Percentiles rank a stretch among this genome's conserved stretches.
Conservation (phyloP, 129 eudicot species). For the Chrysanthemum lavandulifolium region DNA sequence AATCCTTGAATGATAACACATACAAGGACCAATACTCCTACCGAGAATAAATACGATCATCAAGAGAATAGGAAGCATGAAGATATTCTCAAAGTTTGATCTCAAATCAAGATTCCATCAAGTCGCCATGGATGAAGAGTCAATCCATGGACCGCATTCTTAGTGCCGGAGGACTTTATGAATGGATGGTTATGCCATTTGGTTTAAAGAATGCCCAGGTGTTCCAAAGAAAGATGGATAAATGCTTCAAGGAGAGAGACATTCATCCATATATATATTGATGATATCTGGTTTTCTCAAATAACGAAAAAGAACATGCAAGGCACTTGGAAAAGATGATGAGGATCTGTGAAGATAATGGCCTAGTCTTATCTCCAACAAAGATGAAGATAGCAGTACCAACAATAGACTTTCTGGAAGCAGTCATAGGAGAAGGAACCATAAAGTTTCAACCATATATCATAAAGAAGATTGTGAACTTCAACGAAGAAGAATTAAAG, state of each 20-base stretch:
- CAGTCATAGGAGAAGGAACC: neutral
- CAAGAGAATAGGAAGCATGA: no score
- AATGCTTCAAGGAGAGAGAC: neutral
- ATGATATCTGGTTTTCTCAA: neutral
- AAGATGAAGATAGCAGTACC: no score
- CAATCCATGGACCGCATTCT: no score
- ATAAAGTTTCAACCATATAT: neutral
- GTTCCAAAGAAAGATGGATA: neutral
- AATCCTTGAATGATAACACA: neutral
- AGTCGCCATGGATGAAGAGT: no score
- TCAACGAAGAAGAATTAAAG: no score
- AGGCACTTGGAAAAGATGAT: neutral
- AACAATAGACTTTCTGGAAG: neutral
- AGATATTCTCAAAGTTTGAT: no score
- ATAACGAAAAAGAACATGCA: neutral
- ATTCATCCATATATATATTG: neutral
- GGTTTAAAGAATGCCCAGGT: neutral
- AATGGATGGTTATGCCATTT: no score
- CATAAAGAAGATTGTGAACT: no score
- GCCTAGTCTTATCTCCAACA: neutral
- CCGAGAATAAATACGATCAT: no score
- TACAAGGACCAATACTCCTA: neutral
- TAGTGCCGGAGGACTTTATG: no score
- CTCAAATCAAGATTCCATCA: no score
- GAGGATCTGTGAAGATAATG: neutral